Percentiles rank a stretch among this genome's conserved stretches.
Evolutionary conservation across 495 filamentous ascomycete genomes (phyloP).

Genomic region (Tricharina praecox): DNA sequence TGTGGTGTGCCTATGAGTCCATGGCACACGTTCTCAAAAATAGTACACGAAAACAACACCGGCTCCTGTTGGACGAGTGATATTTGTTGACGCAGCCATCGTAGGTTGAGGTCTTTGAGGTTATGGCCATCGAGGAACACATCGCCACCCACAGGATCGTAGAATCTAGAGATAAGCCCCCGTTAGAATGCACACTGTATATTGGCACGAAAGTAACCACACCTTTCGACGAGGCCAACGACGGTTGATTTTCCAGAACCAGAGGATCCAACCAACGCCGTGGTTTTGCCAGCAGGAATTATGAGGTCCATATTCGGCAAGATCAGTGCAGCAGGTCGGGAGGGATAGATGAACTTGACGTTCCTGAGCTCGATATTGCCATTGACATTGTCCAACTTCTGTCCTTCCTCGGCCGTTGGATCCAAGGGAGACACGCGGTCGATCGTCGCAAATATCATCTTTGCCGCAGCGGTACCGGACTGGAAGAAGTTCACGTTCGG

Average conservation of each 20-base stretch:
- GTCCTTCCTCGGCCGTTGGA: conserved; percentile 32
- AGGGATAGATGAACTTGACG: conserved; percentile 49
- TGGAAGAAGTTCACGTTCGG: conserved; percentile 35
- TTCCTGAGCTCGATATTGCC: conserved; percentile 42
- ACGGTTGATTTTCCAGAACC: conserved; percentile 84
- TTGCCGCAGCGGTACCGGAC: conserved; percentile 29
- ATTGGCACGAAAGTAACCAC: not conserved
- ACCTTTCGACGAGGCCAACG: conserved; percentile 61
- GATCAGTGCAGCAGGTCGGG: conserved; percentile 41
- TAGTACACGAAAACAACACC: conserved; percentile 49
- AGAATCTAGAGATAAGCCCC: conserved; percentile 50
- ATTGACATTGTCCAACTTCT: conserved; percentile 30
- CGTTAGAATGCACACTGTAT: conserved; percentile 43
- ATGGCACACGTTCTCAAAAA: conserved; percentile 41
- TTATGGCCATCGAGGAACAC: conserved; percentile 24
- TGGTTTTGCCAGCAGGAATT: conserved; percentile 60
- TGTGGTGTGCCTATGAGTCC: conserved; percentile 40
- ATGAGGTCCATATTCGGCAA: conserved; percentile 35
- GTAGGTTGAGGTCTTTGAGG: conserved; percentile 39
- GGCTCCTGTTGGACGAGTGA: conserved; percentile 52
- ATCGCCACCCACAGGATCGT: conserved; percentile 32
- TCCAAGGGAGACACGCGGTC: conserved; percentile 28
- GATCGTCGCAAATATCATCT: not conserved
- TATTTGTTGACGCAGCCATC: conserved; percentile 49
- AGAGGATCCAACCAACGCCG: conserved; percentile 71